Conservation (phyloP, 2,329 filamentous ascomycete genomes). For the Trichoderma gracile region DNA sequence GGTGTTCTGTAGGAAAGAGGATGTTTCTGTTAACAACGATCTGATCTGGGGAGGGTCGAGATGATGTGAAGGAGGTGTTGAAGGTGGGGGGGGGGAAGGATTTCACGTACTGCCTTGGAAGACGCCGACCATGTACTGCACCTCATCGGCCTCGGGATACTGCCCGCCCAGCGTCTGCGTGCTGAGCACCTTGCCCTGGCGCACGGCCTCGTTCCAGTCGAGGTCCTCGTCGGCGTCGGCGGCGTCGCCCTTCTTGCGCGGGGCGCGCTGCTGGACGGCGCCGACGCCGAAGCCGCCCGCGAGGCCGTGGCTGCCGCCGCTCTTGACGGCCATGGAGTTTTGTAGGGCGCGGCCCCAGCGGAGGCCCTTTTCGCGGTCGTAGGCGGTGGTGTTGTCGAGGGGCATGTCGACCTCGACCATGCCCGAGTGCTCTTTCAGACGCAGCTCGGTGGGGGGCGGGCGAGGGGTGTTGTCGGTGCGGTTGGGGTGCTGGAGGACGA, state of each 20-base stretch:
- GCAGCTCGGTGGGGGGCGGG: slow-evolving; percentile 66
- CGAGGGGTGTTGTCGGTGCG: slow-evolving; percentile 58
- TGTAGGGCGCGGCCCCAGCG: slow-evolving; percentile 78
- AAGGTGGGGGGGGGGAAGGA: background rate
- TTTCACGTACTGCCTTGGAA: slow-evolving; percentile 71
- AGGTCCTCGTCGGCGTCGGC: slow-evolving; percentile 50
- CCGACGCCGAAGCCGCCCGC: slow-evolving; percentile 72
- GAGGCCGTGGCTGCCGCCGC: slow-evolving; percentile 66
- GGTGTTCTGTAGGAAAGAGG: slow-evolving; percentile 58
- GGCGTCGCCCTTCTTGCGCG: slow-evolving; percentile 44
- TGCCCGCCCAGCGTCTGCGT: slow-evolving; percentile 86
- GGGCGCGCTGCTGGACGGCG: slow-evolving; percentile 44
- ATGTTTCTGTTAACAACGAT: slow-evolving; percentile 25
- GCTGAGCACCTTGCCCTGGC: slow-evolving; percentile 70
- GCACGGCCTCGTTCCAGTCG: slow-evolving; percentile 68
- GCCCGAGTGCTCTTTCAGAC: slow-evolving; percentile 77
- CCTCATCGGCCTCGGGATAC: slow-evolving; percentile 66
- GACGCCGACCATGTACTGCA: slow-evolving; percentile 89
- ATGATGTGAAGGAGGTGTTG: too few species aligned
- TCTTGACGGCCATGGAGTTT: slow-evolving; percentile 58
- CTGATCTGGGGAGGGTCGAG: too few species aligned
- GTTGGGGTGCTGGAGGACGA: slow-evolving; percentile 88
- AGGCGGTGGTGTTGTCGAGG: slow-evolving; percentile 69
- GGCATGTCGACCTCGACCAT: slow-evolving; percentile 93
- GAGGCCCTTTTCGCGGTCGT: slow-evolving; percentile 81